These are phyloP conservation scores for Hypoxylon fragiforme DNA, from an alignment of 495 filamentous ascomycete species.

Conservation along the genomic window DNA sequence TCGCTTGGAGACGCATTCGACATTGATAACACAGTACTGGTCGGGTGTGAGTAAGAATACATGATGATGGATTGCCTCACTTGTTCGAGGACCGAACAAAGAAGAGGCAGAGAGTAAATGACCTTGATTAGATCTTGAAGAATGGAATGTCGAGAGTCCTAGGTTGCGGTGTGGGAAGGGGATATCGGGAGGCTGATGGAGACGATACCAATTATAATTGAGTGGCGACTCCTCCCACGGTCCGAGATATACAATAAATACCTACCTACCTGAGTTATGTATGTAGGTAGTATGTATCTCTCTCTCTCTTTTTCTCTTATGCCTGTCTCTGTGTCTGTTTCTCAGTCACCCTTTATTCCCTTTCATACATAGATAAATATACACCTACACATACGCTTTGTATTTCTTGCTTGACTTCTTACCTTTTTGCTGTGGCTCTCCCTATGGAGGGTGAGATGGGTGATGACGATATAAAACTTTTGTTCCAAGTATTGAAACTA, in stretches of 20 bases:
- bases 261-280: no score
- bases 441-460: neutral
- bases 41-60: slow-evolving; percentile 27
- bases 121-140: neutral
- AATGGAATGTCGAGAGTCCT: slow-evolving; percentile 2
- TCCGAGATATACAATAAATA: slow-evolving; percentile 23
- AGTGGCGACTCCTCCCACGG: slow-evolving; percentile 24
- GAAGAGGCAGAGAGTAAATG: slow-evolving; percentile 2
- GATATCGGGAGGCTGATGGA: slow-evolving; percentile 25
- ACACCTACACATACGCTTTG: neutral
- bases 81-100: neutral
- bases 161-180: slow-evolving; percentile 8
- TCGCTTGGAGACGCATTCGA: slow-evolving; percentile 28
- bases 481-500: neutral
- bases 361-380: neutral
- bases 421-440: neutral
- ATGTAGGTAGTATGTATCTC: no score
- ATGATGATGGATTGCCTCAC: slow-evolving; percentile 10
- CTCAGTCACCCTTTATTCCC: slow-evolving; percentile 1
- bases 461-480: neutral
- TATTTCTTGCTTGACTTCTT: neutral
- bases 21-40: slow-evolving; percentile 19
- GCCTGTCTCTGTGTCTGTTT: neutral
- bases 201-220: slow-evolving; percentile 23
- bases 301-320: slow-evolving; percentile 1